These are phyloP conservation scores for Pyrenochaeta sp. DNA, from an alignment of 2,329 filamentous ascomycete species.

Conservation along the genomic window DNA sequence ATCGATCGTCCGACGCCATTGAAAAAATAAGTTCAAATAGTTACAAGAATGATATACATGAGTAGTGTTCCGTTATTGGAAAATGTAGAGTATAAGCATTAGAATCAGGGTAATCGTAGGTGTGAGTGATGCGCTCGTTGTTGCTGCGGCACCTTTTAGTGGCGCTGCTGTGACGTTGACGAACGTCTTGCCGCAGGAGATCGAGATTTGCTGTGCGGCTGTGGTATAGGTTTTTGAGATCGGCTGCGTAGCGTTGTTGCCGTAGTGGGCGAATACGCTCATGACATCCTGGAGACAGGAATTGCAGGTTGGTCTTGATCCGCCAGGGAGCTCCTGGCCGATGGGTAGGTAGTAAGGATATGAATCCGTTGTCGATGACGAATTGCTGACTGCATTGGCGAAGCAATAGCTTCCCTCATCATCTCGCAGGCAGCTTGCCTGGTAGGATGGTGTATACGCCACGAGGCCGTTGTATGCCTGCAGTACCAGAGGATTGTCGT, in stretches of 20 bases:
- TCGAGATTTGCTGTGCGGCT: constrained; percentile 78
- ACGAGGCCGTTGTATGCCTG: constrained; percentile 79
- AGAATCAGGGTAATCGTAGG: constrained; percentile 43
- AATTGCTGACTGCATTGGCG: constrained; percentile 83
- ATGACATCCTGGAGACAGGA: constrained; percentile 82
- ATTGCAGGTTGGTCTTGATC: constrained; percentile 76
- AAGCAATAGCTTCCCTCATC: constrained; percentile 75
- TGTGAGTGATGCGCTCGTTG: constrained; percentile 32
- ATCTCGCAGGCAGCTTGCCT: constrained; percentile 80
- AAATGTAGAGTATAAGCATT: constrained; percentile 47
- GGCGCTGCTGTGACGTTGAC: constrained; percentile 60
- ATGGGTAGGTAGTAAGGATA: constrained; percentile 89
- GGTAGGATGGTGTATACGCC: constrained; percentile 80
- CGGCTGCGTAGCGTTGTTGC: constrained; percentile 70
- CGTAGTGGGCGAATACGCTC: constrained; percentile 77
- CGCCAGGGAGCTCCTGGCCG: constrained; percentile 73
- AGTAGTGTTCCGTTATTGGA: constrained; percentile 33
- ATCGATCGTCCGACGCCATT: constrained; percentile 30
- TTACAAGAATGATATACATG: constrained; percentile 29
- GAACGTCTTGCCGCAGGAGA: constrained; percentile 65
- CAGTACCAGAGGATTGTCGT: constrained; percentile 73
- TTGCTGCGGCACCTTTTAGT: constrained; percentile 40
- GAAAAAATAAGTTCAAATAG: constrained; percentile 26
- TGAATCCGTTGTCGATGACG: constrained; percentile 71
- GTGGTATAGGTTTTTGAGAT: constrained; percentile 73